A percentile compares a stretch with the other conserved stretches of the same genome.
phyloP scores from a whole-genome alignment of 768 basidiomycete species.

The Hortiboletus campestris region DNA sequence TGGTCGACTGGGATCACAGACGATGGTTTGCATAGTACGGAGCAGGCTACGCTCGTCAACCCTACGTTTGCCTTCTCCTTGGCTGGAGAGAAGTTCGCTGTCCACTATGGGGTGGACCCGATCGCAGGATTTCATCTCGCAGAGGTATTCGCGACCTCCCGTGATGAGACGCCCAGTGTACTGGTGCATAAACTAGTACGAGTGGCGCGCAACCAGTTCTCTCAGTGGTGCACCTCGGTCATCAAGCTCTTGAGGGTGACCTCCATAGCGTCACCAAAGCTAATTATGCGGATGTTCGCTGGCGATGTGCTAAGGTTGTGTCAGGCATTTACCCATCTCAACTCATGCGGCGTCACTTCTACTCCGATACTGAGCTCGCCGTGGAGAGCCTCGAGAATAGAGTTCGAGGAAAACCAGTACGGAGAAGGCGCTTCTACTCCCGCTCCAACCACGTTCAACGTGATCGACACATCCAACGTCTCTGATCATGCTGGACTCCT shows the following conservation, averaged over 20 bases:
- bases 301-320: constrained; percentile 32
- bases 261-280: not conserved
- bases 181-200: constrained; percentile 20
- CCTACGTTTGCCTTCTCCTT: constrained; percentile 32
- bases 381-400: constrained; percentile 26
- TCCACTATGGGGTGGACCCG: constrained; percentile 32
- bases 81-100: constrained; percentile 20
- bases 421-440: constrained; percentile 6
- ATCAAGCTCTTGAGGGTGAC: constrained; percentile 6
- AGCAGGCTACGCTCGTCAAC: constrained; percentile 20
- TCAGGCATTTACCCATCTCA: constrained; percentile 20
- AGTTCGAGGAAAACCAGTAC: constrained; percentile 24
- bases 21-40: constrained; percentile 17
- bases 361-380: constrained; percentile 22
- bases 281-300: constrained; percentile 30
- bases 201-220: constrained; percentile 22
- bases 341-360: not conserved
- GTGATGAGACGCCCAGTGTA: not conserved
- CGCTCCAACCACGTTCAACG: constrained; percentile 31
- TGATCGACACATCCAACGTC: constrained; percentile 35
- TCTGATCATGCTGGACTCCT: constrained; percentile 31
- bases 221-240: constrained; percentile 27
- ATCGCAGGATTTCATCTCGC: constrained; percentile 33
- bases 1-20: constrained; percentile 28
- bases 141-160: constrained; percentile 19